These are phyloP conservation scores for Irpex sp. DNA, from an alignment of 1,284 basidiomycete species.

Conservation along the genomic window DNA sequence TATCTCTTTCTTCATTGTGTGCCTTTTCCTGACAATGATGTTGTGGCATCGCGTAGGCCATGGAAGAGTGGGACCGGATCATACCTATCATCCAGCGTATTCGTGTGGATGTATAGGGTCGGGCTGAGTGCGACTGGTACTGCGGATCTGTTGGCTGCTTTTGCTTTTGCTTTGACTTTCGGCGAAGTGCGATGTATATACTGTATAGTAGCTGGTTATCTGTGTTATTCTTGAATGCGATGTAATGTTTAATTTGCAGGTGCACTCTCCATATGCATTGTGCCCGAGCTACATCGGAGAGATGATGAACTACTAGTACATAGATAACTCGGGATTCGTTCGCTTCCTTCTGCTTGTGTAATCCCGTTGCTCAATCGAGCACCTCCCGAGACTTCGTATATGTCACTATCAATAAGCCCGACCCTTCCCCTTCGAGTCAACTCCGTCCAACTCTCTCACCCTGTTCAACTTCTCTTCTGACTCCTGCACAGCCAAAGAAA, in stretches of 20 bases:
- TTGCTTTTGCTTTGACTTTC: neutral
- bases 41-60: conserved; percentile 44
- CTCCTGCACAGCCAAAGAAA: conserved; percentile 77
- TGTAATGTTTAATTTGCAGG: no score
- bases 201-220: neutral
- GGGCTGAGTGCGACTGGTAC: no score
- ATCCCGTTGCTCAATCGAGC: no score
- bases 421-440: conserved; percentile 30
- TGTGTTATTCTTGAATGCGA: conserved; percentile 14
- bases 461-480: conserved; percentile 59
- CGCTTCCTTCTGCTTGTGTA: no score
- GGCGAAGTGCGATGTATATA: neutral
- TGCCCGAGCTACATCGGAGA: no score
- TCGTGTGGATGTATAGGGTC: conserved; percentile 72
- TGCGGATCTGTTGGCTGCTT: neutral
- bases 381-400: no score
- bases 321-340: no score
- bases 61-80: conserved; percentile 93
- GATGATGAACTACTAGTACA: no score
- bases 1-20: conserved; percentile 1
- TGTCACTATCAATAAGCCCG: conserved; percentile 16
- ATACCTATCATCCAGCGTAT: conserved; percentile 85
- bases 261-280: no score
- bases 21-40: conserved; percentile 6
- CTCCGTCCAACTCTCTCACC: conserved; percentile 18